Conservation (phyloP, 306 rosid species). For the Ochetophila trinervis region DNA sequence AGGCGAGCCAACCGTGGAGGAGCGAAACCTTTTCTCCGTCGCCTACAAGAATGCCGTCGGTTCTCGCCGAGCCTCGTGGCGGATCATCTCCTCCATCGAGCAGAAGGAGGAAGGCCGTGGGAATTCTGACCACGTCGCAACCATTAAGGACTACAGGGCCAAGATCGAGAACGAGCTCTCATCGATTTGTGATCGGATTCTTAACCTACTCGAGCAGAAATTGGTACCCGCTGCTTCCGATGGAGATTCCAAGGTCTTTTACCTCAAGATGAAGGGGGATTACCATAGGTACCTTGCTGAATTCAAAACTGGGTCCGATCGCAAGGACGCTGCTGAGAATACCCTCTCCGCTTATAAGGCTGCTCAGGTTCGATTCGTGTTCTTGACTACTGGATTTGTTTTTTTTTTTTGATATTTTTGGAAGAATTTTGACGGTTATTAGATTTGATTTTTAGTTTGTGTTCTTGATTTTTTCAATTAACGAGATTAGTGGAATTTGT, state of each 20-base stretch:
- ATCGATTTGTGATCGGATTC: conserved; percentile 30
- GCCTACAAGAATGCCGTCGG: conserved; percentile 44
- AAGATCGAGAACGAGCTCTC: conserved; percentile 38
- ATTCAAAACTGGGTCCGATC: conserved; percentile 30
- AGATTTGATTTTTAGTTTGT: not conserved
- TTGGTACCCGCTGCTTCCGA: conserved; percentile 32
- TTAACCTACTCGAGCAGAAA: conserved; percentile 27
- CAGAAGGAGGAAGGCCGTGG: conserved; percentile 43
- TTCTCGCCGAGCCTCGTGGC: conserved; percentile 41
- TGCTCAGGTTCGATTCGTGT: conserved; percentile 27
- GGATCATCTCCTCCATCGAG: conserved; percentile 42
- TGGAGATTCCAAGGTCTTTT: conserved; percentile 40
- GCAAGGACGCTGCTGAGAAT: conserved; percentile 40
- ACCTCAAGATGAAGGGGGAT: conserved; percentile 43
- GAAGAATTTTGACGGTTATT: not conserved
- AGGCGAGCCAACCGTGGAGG: conserved; percentile 36
- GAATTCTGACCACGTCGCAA: conserved; percentile 29
- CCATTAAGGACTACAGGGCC: conserved; percentile 28
- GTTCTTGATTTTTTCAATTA: no score
- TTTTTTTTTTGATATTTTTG: not conserved
- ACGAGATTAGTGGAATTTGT: no score
- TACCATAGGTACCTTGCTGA: conserved; percentile 39
- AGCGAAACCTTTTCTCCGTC: conserved; percentile 38
- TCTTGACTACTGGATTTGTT: not conserved
- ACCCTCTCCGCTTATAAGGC: conserved; percentile 35